A percentile compares a stretch with the other conserved stretches of the same genome.
These are phyloP conservation scores for Saccharomycopsis amapae DNA, from an alignment of 805 yeast species.

Conservation along the genomic window DNA sequence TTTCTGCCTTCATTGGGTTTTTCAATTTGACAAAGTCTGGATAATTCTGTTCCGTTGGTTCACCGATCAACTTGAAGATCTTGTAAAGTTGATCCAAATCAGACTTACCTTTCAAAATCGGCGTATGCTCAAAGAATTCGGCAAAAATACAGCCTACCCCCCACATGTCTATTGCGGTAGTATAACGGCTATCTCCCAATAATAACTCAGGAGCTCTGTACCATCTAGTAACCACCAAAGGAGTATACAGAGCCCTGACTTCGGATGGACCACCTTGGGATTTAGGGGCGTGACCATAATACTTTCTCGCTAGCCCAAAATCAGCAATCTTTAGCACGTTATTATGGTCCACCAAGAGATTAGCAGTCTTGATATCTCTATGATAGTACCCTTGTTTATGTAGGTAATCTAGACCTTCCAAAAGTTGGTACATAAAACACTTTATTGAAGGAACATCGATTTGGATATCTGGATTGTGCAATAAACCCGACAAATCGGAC, in stretches of 20 bases:
- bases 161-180: constrained; percentile 97
- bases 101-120: constrained; percentile 77
- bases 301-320: constrained; percentile 84
- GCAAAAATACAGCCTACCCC: constrained; percentile 96
- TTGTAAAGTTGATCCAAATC: constrained; percentile 83
- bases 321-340: constrained; percentile 90
- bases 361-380: constrained; percentile 93
- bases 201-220: constrained; percentile 93
- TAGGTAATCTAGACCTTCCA: constrained; percentile 75
- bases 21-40: constrained; percentile 44
- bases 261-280: constrained; percentile 20
- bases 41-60: constrained; percentile 44
- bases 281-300: constrained; percentile 57
- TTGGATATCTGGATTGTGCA: constrained; percentile 68
- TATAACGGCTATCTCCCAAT: constrained; percentile 79
- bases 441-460: constrained; percentile 67
- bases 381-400: constrained; percentile 58
- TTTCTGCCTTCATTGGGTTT: constrained; percentile 32
- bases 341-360: constrained; percentile 65
- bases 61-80: constrained; percentile 76
- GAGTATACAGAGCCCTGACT: constrained; percentile 38
- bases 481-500: constrained; percentile 84
- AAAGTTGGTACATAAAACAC: constrained; percentile 70
- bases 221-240: constrained; percentile 91
- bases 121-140: constrained; percentile 74